phyloP scores from a whole-genome alignment of 768 basidiomycete genomes.

The Podaxis sp. region DNA sequence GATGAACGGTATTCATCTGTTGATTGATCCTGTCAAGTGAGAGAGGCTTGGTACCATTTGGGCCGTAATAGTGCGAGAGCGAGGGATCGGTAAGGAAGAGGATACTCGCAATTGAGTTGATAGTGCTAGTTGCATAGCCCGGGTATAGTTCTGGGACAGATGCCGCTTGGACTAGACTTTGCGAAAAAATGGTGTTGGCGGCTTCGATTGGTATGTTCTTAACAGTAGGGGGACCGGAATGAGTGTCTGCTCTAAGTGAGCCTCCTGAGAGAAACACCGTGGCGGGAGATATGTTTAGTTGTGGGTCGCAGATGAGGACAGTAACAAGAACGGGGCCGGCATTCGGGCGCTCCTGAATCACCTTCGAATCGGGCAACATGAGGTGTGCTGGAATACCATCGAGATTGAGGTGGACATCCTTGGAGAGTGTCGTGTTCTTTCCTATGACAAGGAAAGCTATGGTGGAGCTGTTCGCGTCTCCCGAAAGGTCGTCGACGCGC shows the following conservation, averaged over 20 bases:
- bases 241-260: not conserved
- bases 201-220: not conserved
- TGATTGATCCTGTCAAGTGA: not conserved
- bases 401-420: not conserved
- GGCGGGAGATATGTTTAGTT: not conserved
- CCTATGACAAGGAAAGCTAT: conserved; percentile 1
- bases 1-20: not conserved
- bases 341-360: not conserved
- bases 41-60: conserved; percentile 2
- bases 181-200: conserved; percentile 2
- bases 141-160: not conserved
- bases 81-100: conserved; percentile 4
- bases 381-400: not conserved
- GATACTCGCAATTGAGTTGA: not conserved
- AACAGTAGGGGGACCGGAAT: not conserved
- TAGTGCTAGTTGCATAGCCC: not conserved
- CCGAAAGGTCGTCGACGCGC: not conserved
- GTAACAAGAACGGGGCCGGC: not conserved
- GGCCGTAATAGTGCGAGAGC: not conserved
- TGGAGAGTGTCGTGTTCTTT: conserved; percentile 4
- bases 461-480: not conserved
- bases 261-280: not conserved
- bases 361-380: not conserved
- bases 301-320: conserved; percentile 4
- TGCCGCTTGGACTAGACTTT: not conserved